These are phyloP conservation scores for Trametes pubescens DNA, from an alignment of 1,284 basidiomycete species.

Conservation along the genomic window DNA sequence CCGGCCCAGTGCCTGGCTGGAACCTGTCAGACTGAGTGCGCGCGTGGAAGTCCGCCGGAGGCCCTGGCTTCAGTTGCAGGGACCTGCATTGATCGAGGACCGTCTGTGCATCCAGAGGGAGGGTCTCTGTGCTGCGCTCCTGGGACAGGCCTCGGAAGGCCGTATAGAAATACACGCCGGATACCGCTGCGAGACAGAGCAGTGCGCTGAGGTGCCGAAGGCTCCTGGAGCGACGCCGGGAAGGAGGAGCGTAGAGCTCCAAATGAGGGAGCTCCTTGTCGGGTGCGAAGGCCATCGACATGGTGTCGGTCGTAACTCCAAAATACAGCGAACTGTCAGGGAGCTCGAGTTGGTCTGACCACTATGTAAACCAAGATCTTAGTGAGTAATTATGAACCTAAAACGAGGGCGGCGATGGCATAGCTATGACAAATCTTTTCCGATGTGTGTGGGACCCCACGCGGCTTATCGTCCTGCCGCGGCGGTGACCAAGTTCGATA, in stretches of 20 bases:
- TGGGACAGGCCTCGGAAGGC: neutral
- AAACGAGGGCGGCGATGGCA: too few relatives aligned
- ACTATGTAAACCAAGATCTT: too few relatives aligned
- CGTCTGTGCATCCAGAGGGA: constrained; percentile 33
- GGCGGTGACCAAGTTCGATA: too few relatives aligned
- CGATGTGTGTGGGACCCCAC: too few relatives aligned
- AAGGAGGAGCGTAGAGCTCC: neutral
- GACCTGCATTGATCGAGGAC: constrained; percentile 41
- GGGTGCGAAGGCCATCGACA: neutral
- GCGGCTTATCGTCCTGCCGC: too few relatives aligned
- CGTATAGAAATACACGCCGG: constrained; percentile 1
- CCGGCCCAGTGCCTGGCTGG: constrained; percentile 55
- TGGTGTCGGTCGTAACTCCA: neutral
- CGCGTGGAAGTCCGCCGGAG: constrained; percentile 49
- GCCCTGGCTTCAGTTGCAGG: constrained; percentile 43
- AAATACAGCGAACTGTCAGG: too few relatives aligned
- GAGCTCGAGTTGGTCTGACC: too few relatives aligned
- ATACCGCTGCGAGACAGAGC: neutral
- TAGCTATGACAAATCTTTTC: too few relatives aligned
- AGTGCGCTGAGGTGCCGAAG: neutral
- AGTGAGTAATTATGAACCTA: too few relatives aligned
- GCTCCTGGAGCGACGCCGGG: neutral
- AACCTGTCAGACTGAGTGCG: constrained; percentile 61
- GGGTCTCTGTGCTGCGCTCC: neutral
- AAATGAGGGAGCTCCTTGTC: neutral